Base-by-base conservation (phyloP, 208 protist genomes). In the Trichomonas tenax region DNA sequence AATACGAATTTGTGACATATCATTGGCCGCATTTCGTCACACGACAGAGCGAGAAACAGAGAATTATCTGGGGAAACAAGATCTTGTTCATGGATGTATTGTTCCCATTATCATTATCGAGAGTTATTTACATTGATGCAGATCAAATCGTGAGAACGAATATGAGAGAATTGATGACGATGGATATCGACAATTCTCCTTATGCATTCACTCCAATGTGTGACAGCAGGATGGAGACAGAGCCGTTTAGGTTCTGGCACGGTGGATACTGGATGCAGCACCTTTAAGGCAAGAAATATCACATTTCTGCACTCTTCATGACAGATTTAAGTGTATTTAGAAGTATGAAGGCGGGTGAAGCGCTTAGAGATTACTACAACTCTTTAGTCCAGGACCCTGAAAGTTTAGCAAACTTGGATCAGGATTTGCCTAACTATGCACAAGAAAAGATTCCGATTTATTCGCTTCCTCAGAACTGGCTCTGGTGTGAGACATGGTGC, bases 51-150 rank as follows among this genome's bases (percentile, higher is more conserved):
- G 98, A 99, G 88, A 99, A 99, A 98, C 98, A 99, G 97, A 98
- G 99, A 48, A 98, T 98, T n/a, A 99, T 99, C 96, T 99, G 99
- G 99, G 99, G 97, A 40, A 98, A 99, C 97, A 99, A 99, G 97
- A 99, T 99, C 93, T 97, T 99, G 10, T 99, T 99, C 97, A 97
- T 99, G 1, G 99, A 99, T 97, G 99, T 99, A 1, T 96, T 99
- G 10, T 99, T 99, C 96, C 99, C 99, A 6, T 86, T 98, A 36
- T 97, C 98, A 58, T 98, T 99, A 0, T 97, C 99, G 11, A 98
- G 98, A 86, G 97, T 99, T 95, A 99, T 99, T 96, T 99, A 99
- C 96, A 98, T 99, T 8, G 99, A 99, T 96, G 98, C 99, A 0
- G 99, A 99, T 97, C 99, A 99, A 97, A 96, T 98, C 8, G 97